phyloP scores from a whole-genome alignment of 1,284 basidiomycete species.

The Schizophyllum amplum region DNA sequence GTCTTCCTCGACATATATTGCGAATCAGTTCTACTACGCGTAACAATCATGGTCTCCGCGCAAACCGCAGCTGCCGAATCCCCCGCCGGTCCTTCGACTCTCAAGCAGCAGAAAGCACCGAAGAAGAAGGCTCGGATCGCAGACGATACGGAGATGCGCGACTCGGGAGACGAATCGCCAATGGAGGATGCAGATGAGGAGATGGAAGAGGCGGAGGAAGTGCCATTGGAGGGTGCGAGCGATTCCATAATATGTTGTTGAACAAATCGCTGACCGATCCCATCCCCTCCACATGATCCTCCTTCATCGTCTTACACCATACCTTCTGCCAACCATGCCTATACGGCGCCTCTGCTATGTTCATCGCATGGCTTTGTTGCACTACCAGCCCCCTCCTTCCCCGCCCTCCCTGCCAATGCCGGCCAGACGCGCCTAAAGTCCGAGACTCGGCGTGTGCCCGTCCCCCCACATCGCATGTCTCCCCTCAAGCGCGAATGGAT shows the following conservation, averaged over 20 bases:
- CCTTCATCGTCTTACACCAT: not conserved
- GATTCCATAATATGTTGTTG: not conserved
- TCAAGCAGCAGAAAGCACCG: not conserved
- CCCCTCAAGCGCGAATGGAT: slow-evolving; percentile 98
- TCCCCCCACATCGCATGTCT: slow-evolving; percentile 96
- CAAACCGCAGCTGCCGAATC: not conserved
- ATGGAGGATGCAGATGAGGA: not conserved
- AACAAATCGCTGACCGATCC: not conserved
- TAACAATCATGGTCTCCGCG: not conserved
- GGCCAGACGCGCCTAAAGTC: slow-evolving; percentile 56
- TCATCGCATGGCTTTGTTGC: slow-evolving; percentile 12
- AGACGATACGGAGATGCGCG: not conserved
- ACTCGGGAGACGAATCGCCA: not conserved
- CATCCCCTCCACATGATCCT: not conserved
- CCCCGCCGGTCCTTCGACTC: not conserved
- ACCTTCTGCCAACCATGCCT: not conserved
- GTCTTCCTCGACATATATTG: no score
- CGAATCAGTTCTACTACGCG: no score
- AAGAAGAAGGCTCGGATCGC: not conserved
- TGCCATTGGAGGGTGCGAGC: not conserved
- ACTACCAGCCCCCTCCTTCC: slow-evolving; percentile 53
- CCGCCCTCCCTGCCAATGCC: slow-evolving; percentile 51
- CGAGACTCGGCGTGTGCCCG: slow-evolving; percentile 77
- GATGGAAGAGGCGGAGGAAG: not conserved
- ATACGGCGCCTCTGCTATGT: no score